Evolutionary conservation across 2,329 filamentous ascomycete genomes (phyloP), one percentile per base, ranked within the genome.

Genomic region (Lojkania enalia): DNA sequence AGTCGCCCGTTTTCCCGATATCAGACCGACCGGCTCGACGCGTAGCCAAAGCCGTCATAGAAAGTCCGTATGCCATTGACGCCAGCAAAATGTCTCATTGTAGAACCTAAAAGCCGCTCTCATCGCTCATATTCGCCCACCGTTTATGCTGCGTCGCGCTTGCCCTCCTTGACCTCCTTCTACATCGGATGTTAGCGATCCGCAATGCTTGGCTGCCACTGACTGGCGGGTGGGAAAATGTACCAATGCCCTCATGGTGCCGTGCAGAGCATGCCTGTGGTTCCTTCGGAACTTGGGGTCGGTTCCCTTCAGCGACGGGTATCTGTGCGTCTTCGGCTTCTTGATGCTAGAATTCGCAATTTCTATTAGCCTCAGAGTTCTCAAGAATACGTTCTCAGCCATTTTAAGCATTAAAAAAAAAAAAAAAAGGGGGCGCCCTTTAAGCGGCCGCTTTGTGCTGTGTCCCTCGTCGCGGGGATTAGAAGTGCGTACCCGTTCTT

Each of bases 231-330:
- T 27, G 37, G 27, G 41, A 23, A 35, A 45, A 81, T 88, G 71
- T 86, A 97, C 92, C 82, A 99, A 80, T 74, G 94, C 94, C 82
- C 89, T 95, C 83, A 89, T 90, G 75, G 91, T 99, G 77, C 94
- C 94, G 83, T 97, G 94, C 60, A 97, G 90, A 77, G 94, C 94
- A 85, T 99, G 92, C 83, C 90, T 90, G 83, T 99, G 94, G 85
- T 99, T 99, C 80, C 94, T 87, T 78, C 94, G 87, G 85, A 99
- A 99, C 86, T 99, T 99, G 75, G 94, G 91, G 81, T 99, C 94
- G 76, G 90, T 94, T 71, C 94, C 94, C 76, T 96, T 96, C 72
- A 99, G 87, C 67, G 92, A 97, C 62, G 94, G 94, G 82, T 99
- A 99, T 82, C 94, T 85, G 79, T 91, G 85, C 74, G 94, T 97